Evolutionary conservation across 164 flowering plant species (phyloP).

Genomic region (Liriodendron chinense): DNA sequence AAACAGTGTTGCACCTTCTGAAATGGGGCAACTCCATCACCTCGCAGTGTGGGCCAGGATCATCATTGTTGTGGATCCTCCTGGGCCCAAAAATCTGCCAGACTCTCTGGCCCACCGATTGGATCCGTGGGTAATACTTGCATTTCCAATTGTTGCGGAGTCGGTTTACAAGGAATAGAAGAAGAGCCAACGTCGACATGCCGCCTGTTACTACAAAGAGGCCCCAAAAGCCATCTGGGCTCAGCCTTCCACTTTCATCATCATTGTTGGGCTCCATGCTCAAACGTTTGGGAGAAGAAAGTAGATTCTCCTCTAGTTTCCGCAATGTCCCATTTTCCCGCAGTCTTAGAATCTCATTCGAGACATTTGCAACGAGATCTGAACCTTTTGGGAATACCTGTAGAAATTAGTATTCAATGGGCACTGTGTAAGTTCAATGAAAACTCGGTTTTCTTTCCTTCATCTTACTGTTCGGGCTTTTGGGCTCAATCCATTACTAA

Average conservation of each 20-base stretch:
- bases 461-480: too few species aligned
- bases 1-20: too few species aligned
- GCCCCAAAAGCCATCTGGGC: constrained; percentile 15
- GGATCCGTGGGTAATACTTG: too few species aligned
- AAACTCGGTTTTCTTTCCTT: too few species aligned
- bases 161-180: background rate
- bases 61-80: too few species aligned
- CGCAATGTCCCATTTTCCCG: background rate
- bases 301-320: background rate
- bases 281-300: constrained; percentile 2
- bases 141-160: background rate
- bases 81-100: too few species aligned
- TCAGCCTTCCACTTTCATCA: constrained; percentile 7
- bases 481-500: too few species aligned
- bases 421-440: too few species aligned
- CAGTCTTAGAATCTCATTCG: background rate
- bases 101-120: too few species aligned
- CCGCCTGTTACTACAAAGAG: constrained; percentile 20
- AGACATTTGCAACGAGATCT: background rate
- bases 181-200: constrained; percentile 13
- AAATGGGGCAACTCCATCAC: too few species aligned
- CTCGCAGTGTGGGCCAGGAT: too few species aligned
- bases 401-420: background rate
- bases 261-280: constrained; percentile 1
- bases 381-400: constrained; percentile 4